Base-by-base conservation (phyloP, 2,329 filamentous ascomycete species). In the Lecanosticta acicola region DNA sequence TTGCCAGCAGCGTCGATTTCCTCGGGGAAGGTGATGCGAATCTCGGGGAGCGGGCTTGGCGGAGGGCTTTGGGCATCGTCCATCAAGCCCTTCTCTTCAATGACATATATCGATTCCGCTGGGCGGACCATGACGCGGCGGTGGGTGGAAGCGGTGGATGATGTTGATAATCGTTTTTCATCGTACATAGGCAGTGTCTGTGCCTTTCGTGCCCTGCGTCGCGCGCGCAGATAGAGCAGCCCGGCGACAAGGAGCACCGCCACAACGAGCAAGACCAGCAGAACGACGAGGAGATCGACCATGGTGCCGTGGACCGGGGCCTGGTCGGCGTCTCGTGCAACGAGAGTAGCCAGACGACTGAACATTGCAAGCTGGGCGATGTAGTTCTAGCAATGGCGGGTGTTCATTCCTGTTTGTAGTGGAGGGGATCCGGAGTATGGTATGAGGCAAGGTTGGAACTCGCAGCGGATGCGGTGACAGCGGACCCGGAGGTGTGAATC, bases 21-120 rank as follows among this genome's bases (percentile, higher is more conserved):
- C 60, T 94, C 87, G 13, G 93, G 93, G 74, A 98, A 97, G 29
- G 93, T 97, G 68, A 98, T 95, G 69, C 90, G 88, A 62, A 98
- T 98, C 71, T 97, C 87, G 16, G 93, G 93, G 20, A 97, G 78
- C 56, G 85, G 84, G 68, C 80, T 87, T 59, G 84, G 74, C 17
- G 90, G 86, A 13, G 87, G 84, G 53, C 81, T 84, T 49, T 78
- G 75, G 24, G 86, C 85, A 68, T 86, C 86, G 54, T 82, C 77
- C 56, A 91, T 80, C 70, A 94, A 82, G 55, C 81, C 81, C 69
- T 93, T 88, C 67, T 87, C 83, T 60, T 85, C 81, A 66, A 88
- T 85, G 59, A 93, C 79, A 50, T 88, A 78, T 56, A 93, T 76
- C 51, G 78, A 78, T 47, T 87, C 87, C 45, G 81, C 59, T 36